Base-by-base conservation (phyloP, 208 protist genomes). In the Crithidia bombi region DNA sequence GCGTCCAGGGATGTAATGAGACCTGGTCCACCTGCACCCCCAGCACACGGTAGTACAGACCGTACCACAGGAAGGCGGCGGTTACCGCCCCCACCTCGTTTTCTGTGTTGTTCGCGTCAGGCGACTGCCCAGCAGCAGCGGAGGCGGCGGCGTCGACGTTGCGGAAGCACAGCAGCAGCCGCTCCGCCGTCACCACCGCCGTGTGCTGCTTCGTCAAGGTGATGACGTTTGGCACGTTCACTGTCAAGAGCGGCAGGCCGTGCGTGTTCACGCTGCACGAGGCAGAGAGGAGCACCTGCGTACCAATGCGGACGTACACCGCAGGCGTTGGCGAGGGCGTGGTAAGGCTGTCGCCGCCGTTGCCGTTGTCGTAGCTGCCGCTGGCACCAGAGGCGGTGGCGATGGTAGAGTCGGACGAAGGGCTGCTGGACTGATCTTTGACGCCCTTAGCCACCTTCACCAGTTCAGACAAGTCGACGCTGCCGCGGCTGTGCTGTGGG, bases 11-110 rank as follows among this genome's bases (percentile, higher is more conserved):
- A 64, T 91, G 88, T n/a, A 80, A 57, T 2, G 71, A 62, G 36
- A 91, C 65, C 14, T 72, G 81, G 12, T 59, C 73, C 52, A 93
- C 69, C 21, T 68, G 67, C 46, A 91, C 43, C 30, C 81, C 59
- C 26, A 93, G 61, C 46, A 91, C 88, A 41, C 66, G 72, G 41
- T 87, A 83, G 65, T 82, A 82, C 19, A 93, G 39, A 26, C 88
- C 88, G 32, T 81, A 79, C 32, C 56, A 62, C 17, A 35, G 43
- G 69, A 89, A 89, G 35, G 58, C 75, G 9, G 39, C 15, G 14
- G 70, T 70, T 4, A 77, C 30, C 9, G 43, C 61, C 38, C 59
- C 64, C 5, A n/a, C 28, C 10, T 66, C 56, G 19, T 67, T 68
- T 30, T 81, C 80, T 17, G 68, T 51, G 52, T 10, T 38, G 33